These are phyloP conservation scores for Ceratocystis cubensis DNA, from an alignment of 2,329 filamentous ascomycete species.

Conservation along the genomic window DNA sequence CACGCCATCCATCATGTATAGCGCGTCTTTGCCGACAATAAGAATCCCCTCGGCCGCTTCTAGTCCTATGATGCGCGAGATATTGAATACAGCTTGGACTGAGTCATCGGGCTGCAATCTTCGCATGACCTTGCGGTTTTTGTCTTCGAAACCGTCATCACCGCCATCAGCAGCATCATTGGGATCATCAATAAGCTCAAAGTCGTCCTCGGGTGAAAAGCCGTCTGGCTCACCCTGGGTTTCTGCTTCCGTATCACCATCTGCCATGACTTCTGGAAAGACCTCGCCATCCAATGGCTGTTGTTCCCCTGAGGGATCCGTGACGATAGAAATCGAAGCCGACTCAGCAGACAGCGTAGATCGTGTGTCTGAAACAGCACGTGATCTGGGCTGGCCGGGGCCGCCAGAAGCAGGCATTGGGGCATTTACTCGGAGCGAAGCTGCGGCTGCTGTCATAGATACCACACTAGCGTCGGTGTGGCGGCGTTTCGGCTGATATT, in stretches of 20 bases:
- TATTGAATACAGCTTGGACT: constrained; percentile 87
- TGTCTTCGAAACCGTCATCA: constrained; percentile 72
- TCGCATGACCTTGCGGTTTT: constrained; percentile 95
- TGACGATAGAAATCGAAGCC: constrained; percentile 18
- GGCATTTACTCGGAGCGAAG: constrained; percentile 29
- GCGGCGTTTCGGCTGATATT: constrained; percentile 76
- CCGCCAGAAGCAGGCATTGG: constrained; percentile 19
- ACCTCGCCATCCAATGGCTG: constrained; percentile 12
- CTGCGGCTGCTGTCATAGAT: constrained; percentile 24
- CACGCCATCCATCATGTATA: constrained; percentile 94
- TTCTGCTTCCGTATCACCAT: not conserved
- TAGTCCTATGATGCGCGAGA: constrained; percentile 84
- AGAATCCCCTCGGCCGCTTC: constrained; percentile 89
- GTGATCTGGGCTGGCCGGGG: constrained; percentile 10
- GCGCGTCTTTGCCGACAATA: constrained; percentile 78
- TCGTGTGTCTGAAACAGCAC: constrained; percentile 16
- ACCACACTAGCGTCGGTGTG: constrained; percentile 31
- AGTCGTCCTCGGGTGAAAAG: constrained; percentile 62
- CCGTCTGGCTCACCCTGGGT: not conserved
- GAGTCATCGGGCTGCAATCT: constrained; percentile 81
- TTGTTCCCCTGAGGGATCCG: constrained; percentile 15
- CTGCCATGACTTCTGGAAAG: constrained; percentile 11
- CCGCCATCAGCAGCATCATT: constrained; percentile 64
- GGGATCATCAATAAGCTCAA: constrained; percentile 89
- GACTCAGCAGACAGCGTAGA: constrained; percentile 19